phyloP scores from a whole-genome alignment of 2,329 filamentous ascomycete species.

The Aspergillus phoenicis region DNA sequence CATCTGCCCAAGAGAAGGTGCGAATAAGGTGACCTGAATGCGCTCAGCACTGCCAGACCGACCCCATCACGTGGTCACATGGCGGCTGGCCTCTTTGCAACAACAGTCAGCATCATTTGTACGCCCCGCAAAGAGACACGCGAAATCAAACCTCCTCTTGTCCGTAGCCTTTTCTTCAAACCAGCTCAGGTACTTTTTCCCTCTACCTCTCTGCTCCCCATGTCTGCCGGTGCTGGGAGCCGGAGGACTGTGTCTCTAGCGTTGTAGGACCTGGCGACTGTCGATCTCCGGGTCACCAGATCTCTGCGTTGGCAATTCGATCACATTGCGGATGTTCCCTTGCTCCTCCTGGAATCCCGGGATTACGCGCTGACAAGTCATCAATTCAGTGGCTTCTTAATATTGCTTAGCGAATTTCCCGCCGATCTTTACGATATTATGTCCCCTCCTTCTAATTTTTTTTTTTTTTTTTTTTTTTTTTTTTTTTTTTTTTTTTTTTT shows the following conservation, averaged over 20 bases:
- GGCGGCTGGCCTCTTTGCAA: not conserved
- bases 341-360: conserved; percentile 11
- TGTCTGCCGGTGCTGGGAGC: not conserved
- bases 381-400: conserved; percentile 15
- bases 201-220: not conserved
- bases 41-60: not conserved
- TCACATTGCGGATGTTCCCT: conserved; percentile 20
- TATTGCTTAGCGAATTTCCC: conserved; percentile 11
- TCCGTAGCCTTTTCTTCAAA: not conserved
- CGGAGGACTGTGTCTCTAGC: not conserved
- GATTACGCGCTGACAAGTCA: conserved; percentile 19
- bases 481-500: conserved; percentile 3
- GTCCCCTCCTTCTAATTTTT: not conserved
- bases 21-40: not conserved
- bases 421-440: conserved; percentile 6
- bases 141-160: not conserved
- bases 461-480: conserved; percentile 4
- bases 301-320: conserved; percentile 39
- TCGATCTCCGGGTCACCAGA: conserved; percentile 40
- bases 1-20: not conserved
- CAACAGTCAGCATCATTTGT: conserved; percentile 9
- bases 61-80: conserved; percentile 10
- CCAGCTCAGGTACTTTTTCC: conserved; percentile 1
- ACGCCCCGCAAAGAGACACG: not conserved
- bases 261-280: conserved; percentile 20